These are phyloP conservation scores for Stygiomarasmius scandens DNA, from an alignment of 1,284 basidiomycete species.

Conservation along the genomic window DNA sequence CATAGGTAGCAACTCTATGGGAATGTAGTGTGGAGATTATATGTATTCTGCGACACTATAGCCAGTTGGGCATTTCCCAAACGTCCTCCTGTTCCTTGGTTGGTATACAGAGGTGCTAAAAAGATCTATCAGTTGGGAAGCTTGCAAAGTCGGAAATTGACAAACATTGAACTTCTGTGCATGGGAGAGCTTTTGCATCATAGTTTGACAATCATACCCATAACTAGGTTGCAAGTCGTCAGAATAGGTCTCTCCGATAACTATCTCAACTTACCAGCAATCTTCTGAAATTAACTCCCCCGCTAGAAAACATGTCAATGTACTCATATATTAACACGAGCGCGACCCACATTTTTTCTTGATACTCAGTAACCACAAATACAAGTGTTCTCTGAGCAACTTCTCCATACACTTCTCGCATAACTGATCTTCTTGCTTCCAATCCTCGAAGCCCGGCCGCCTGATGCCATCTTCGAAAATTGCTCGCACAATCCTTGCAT, in stretches of 20 bases:
- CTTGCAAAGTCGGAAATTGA: not conserved
- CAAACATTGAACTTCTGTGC: slow-evolving; percentile 29
- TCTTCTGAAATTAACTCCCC: slow-evolving; percentile 11
- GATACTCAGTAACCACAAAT: slow-evolving; percentile 28
- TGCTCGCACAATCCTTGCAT: slow-evolving; percentile 24
- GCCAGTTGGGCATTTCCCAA: too few species aligned
- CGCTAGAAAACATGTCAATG: slow-evolving; percentile 1
- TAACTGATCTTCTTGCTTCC: slow-evolving; percentile 34
- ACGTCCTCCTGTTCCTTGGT: too few species aligned
- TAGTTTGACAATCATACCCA: slow-evolving; percentile 34
- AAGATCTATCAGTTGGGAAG: not conserved
- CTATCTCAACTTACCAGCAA: slow-evolving; percentile 20
- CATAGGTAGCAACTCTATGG: too few species aligned
- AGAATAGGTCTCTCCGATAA: too few species aligned
- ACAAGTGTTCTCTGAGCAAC: slow-evolving; percentile 30
- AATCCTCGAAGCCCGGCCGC: slow-evolving; percentile 18
- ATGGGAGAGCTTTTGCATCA: slow-evolving; percentile 26
- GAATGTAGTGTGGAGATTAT: too few species aligned
- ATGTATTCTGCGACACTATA: too few species aligned
- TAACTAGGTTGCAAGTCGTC: slow-evolving; percentile 29
- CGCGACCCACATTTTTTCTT: slow-evolving; percentile 14
- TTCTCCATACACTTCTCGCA: slow-evolving; percentile 32
- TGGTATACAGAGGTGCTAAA: not conserved
- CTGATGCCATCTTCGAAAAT: slow-evolving; percentile 25
- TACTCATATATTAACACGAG: not conserved